These are phyloP conservation scores for Ogataea pini DNA, from an alignment of 805 yeast species.

Conservation along the genomic window DNA sequence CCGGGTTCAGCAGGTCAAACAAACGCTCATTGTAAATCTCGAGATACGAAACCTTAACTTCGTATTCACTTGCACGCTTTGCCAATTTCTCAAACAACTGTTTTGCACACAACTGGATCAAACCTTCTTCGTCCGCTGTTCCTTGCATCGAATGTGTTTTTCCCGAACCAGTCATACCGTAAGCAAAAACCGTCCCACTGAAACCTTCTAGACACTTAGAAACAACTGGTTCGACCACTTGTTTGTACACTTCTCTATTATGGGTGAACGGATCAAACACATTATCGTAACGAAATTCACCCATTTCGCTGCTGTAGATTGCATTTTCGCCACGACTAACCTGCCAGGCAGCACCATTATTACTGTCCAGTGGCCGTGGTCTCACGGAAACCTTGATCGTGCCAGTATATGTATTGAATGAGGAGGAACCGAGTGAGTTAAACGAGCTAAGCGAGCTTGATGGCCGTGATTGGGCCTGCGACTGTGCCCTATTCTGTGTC, in stretches of 20 bases:
- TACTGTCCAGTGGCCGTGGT: conserved; percentile 59
- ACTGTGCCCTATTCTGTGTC: neutral
- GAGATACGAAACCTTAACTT: conserved; percentile 66
- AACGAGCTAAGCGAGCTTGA: conserved; percentile 23
- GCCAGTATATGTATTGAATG: conserved; percentile 51
- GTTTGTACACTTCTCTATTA: conserved; percentile 62
- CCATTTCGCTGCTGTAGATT: conserved; percentile 54
- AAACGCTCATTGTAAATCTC: conserved; percentile 89
- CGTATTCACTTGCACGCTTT: conserved; percentile 36
- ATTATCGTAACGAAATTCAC: conserved; percentile 73
- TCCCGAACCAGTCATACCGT: conserved; percentile 94
- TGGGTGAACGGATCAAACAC: conserved; percentile 61
- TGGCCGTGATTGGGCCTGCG: conserved; percentile 16
- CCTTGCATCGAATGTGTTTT: conserved; percentile 90
- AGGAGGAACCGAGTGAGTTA: neutral
- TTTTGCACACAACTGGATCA: conserved; percentile 66
- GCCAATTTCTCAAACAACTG: conserved; percentile 55
- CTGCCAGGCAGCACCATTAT: conserved; percentile 43
- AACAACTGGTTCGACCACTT: conserved; percentile 54
- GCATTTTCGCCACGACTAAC: conserved; percentile 40
- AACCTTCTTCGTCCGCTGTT: conserved; percentile 58
- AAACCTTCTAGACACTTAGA: conserved; percentile 66
- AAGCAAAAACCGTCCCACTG: conserved; percentile 89
- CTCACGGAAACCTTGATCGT: conserved; percentile 75
- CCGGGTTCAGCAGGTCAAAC: conserved; percentile 65